These are phyloP conservation scores for Kappamyces sp. DNA, from an alignment of 192 early-diverging fungal species.

Conservation along the genomic window DNA sequence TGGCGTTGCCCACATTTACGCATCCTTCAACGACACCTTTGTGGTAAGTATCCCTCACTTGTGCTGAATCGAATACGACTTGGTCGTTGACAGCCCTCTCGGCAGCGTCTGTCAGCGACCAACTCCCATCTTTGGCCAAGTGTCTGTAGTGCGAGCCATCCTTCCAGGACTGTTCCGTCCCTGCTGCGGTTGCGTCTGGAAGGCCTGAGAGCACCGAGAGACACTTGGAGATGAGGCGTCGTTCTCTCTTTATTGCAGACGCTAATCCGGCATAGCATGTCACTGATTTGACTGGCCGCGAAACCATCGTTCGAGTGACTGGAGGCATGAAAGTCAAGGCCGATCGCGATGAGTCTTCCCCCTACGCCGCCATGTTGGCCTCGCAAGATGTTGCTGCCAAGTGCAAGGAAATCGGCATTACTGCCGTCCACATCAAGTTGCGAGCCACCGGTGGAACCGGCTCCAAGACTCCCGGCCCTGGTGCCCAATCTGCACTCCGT, in stretches of 20 bases:
- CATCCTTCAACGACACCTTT: slow-evolving; percentile 99
- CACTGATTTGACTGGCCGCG: slow-evolving; percentile 98
- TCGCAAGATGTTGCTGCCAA: slow-evolving; percentile 96
- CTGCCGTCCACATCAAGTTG: slow-evolving; percentile 98
- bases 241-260: too few relatives aligned
- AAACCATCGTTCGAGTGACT: slow-evolving; percentile 98
- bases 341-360: slow-evolving; percentile 99
- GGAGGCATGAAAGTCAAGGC: slow-evolving; percentile 99
- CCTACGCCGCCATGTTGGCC: slow-evolving; percentile 99
- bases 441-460: slow-evolving; percentile 99
- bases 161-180: too few relatives aligned
- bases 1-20: slow-evolving; percentile 99
- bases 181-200: too few relatives aligned
- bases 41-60: slow-evolving; percentile 53
- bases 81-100: neutral
- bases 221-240: too few relatives aligned
- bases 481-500: slow-evolving; percentile 96
- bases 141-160: too few relatives aligned
- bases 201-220: too few relatives aligned
- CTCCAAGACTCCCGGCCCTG: slow-evolving; percentile 95
- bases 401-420: slow-evolving; percentile 99
- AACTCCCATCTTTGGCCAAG: too few relatives aligned
- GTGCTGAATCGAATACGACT: too few relatives aligned
- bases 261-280: slow-evolving; percentile 78
- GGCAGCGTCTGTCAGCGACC: too few relatives aligned